Evolutionary conservation across 164 flowering plant genomes (phyloP).

Genomic region (Berberis thunbergii): DNA sequence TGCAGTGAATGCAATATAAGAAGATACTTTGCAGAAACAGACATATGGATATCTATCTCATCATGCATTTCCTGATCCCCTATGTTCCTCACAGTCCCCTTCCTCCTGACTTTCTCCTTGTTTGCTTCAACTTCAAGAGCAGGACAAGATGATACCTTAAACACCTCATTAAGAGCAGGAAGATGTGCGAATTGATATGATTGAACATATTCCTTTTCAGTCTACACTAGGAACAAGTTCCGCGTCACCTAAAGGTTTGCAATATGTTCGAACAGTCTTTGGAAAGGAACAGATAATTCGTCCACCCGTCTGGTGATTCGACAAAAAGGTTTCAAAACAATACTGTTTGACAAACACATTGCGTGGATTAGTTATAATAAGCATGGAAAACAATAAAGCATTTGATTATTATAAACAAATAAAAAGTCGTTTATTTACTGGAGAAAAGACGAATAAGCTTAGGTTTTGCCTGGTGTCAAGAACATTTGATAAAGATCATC

Average conservation of each 20-base stretch:
- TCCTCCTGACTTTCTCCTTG: slow-evolving; percentile 24
- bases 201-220: slow-evolving; percentile 61
- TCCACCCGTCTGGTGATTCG: slow-evolving; percentile 67
- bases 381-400: not conserved
- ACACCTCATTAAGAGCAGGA: slow-evolving; percentile 54
- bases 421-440: slow-evolving; percentile 39
- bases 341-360: slow-evolving; percentile 35
- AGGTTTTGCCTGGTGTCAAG: slow-evolving; percentile 50
- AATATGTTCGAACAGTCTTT: slow-evolving; percentile 52
- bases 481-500: slow-evolving; percentile 68
- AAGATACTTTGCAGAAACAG: slow-evolving; percentile 86
- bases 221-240: slow-evolving; percentile 44
- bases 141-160: slow-evolving; percentile 32
- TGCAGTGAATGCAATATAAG: slow-evolving; percentile 92
- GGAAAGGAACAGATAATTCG: slow-evolving; percentile 56
- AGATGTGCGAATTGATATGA: slow-evolving; percentile 54
- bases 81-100: slow-evolving; percentile 20
- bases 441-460: slow-evolving; percentile 78
- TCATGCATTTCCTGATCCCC: slow-evolving; percentile 28
- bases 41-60: slow-evolving; percentile 71
- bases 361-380: slow-evolving; percentile 1
- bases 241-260: slow-evolving; percentile 58
- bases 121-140: slow-evolving; percentile 21
- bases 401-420: not conserved
- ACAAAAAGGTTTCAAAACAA: slow-evolving; percentile 62